Evolutionary conservation across 2,329 filamentous ascomycete species (phyloP).

Genomic region (Pseudogymnoascus sp.): DNA sequence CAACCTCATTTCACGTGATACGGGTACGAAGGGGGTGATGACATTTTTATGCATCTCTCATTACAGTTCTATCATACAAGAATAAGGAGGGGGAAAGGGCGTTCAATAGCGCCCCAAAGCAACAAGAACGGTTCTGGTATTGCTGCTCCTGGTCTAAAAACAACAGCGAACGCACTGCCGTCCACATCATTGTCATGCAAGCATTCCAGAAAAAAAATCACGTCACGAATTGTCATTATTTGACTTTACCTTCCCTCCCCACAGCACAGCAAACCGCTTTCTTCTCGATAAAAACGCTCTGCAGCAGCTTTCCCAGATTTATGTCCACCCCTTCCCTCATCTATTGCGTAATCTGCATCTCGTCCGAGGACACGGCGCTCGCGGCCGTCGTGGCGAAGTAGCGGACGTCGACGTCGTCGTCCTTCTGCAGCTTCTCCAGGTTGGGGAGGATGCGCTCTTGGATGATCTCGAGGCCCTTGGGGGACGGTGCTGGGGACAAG

Average conservation of each 20-base stretch:
- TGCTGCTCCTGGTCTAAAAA: conserved; percentile 28
- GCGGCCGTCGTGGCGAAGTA: conserved; percentile 94
- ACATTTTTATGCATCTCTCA: not conserved
- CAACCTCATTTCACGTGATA: not conserved
- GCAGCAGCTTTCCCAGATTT: conserved; percentile 16
- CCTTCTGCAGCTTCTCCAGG: conserved; percentile 90
- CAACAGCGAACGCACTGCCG: conserved; percentile 16
- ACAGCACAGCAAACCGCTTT: conserved; percentile 14
- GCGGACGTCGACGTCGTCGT: conserved; percentile 95
- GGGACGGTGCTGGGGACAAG: conserved; percentile 53
- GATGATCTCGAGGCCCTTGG: conserved; percentile 71
- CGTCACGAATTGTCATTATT: conserved; percentile 16
- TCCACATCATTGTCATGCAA: conserved; percentile 7
- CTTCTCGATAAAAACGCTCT: not conserved
- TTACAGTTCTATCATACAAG: conserved; percentile 1
- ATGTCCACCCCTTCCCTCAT: conserved; percentile 15
- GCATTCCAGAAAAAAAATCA: conserved; percentile 8
- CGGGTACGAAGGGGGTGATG: not conserved
- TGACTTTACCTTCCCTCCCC: conserved; percentile 9
- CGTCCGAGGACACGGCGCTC: conserved; percentile 42
- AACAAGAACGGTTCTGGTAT: conserved; percentile 24
- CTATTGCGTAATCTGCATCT: conserved; percentile 46
- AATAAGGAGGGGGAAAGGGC: not conserved
- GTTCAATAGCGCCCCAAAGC: not conserved
- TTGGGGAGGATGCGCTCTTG: conserved; percentile 81